A percentile compares a stretch with the other conserved stretches of the same genome.
These are phyloP conservation scores for Chlamydomonas incerta DNA, from an alignment of 139 green algal genomes.

Conservation along the genomic window DNA sequence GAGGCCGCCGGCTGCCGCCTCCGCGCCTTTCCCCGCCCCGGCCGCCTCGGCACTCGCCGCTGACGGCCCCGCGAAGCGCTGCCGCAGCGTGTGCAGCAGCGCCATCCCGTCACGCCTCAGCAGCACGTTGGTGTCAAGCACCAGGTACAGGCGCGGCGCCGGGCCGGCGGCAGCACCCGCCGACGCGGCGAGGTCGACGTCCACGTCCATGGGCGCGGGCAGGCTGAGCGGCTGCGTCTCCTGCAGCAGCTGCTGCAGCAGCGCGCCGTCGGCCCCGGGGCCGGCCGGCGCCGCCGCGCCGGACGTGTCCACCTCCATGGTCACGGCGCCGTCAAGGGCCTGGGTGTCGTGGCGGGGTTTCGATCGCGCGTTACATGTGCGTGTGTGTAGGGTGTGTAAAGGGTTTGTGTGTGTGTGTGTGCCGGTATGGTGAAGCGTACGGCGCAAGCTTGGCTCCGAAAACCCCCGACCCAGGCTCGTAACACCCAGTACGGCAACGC, in stretches of 20 bases:
- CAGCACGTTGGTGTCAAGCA: constrained; percentile 36
- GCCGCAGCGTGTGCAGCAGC: not conserved
- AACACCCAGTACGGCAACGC: no score
- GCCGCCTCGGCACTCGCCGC: not conserved
- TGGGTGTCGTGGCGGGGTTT: no score
- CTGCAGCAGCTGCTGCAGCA: not conserved
- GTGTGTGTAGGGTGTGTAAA: not conserved
- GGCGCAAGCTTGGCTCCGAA: no score
- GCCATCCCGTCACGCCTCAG: not conserved
- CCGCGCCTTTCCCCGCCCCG: no score
- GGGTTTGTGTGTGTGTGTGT: not conserved
- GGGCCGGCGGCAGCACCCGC: not conserved
- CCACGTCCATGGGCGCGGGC: constrained; percentile 24
- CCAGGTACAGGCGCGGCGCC: constrained; percentile 4
- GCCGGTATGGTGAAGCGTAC: no score
- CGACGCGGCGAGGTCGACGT: not conserved
- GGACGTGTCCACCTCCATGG: constrained; percentile 21
- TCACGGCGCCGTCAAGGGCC: not conserved
- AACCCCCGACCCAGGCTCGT: no score
- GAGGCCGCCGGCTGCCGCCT: not conserved
- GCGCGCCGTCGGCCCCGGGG: not conserved
- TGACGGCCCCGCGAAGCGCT: constrained; percentile 3
- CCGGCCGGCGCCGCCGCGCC: no score
- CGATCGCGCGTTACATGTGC: no score
- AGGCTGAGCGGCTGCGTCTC: not conserved